Evolutionary conservation across 2,329 filamentous ascomycete species (phyloP), one percentile per base, ranked within the genome.

Genomic region (Fusarium nisikadoi): DNA sequence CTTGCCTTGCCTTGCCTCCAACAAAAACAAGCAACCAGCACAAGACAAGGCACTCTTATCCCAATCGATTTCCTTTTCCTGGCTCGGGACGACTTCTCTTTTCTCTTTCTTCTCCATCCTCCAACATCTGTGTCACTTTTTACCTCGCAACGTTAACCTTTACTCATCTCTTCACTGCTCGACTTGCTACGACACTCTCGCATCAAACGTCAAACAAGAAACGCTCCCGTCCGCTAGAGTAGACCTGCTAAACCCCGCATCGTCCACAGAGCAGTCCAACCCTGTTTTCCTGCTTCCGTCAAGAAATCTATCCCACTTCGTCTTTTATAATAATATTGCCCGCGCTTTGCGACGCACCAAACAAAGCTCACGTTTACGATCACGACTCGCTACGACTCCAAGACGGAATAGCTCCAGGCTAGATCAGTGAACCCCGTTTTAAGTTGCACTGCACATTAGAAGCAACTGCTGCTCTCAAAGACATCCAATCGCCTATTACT

Each of bases 171-270:
- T 62, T 62, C 53, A 43, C 61, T 60, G 42, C 42, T 64, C 70
- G 66, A 66, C 62, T 61, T 73, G n/a, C 58, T 57, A 70, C 72
- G 69, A 73, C 69, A 52, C 38, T 52, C 60, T 27, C 56, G 47
- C 43, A 63, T 59, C 52, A 55, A 65, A 62, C 49, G 50, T 66
- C 60, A 65, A 41, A 59, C 67, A 52, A 71, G 49, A 66, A 50
- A 50, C 61, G 65, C 59, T 71, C 70, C 52, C 45, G 33, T 67
- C 62, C 62, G 54, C 70, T 73, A 72, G 62, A 72, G 67, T 65
- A 71, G 58, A 68, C 50, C 55, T 73, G 63, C 72, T 75, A 75
- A 75, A 75, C 73, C 73, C 73, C 73, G 73, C 73, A 75, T 68
- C 71, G 52, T 65, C 57, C 57, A 47, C 52, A 68, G 52, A 52